phyloP scores from a whole-genome alignment of 257 asterid genomes.

The Asclepias syriaca region DNA sequence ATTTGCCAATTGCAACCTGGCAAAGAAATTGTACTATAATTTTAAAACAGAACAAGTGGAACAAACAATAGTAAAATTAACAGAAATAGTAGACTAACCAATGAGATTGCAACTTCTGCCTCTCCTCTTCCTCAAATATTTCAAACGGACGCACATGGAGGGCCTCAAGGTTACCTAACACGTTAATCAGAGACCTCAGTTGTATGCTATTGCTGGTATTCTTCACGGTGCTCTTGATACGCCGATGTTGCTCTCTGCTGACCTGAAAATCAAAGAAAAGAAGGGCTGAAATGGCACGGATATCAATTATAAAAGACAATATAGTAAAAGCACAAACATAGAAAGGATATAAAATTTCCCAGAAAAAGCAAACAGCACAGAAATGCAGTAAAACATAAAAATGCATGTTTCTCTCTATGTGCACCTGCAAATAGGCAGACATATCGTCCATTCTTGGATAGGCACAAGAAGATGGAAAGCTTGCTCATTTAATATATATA shows the following conservation, averaged over 20 bases:
- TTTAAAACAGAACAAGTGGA: constrained; percentile 15
- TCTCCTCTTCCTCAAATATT: constrained; percentile 88
- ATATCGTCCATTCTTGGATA: not conserved
- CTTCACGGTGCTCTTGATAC: constrained; percentile 76
- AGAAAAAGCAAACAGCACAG: not conserved
- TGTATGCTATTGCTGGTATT: constrained; percentile 61
- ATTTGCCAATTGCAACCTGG: constrained; percentile 73
- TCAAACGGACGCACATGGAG: constrained; percentile 84
- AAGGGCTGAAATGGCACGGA: not conserved
- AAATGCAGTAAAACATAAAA: too few relatives aligned
- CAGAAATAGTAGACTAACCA: constrained; percentile 52
- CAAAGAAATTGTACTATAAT: constrained; percentile 2
- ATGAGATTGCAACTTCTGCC: constrained; percentile 64
- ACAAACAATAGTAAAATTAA: constrained; percentile 16
- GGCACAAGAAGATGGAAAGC: not conserved
- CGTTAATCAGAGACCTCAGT: constrained; percentile 63
- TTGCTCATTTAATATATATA: not conserved
- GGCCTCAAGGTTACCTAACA: constrained; percentile 65
- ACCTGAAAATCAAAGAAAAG: constrained; percentile 44
- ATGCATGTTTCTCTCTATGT: too few relatives aligned
- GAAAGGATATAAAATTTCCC: not conserved
- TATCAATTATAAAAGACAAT: not conserved
- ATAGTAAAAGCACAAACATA: not conserved
- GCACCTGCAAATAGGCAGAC: not conserved
- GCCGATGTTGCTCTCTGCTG: constrained; percentile 87